phyloP scores from a whole-genome alignment of 2,329 filamentous ascomycete genomes.

The Trichoderma koningiopsis region DNA sequence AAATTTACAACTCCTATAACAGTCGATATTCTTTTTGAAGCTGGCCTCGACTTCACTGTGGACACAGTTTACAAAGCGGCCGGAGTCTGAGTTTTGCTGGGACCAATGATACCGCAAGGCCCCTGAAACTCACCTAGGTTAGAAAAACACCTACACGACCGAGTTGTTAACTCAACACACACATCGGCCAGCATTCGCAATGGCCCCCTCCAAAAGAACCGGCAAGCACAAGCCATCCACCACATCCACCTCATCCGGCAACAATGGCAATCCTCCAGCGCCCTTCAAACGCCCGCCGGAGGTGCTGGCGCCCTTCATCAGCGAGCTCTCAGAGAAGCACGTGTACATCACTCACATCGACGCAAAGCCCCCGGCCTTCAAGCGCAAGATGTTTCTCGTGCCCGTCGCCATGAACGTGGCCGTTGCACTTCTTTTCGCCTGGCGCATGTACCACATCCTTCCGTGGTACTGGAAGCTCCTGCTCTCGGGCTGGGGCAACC shows the following conservation, averaged over 20 bases:
- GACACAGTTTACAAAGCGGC: conserved; percentile 17
- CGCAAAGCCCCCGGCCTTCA: conserved; percentile 66
- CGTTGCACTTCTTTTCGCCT: conserved; percentile 65
- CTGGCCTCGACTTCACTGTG: not conserved
- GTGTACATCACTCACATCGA: conserved; percentile 89
- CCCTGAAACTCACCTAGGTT: conserved; percentile 9
- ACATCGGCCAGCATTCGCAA: conserved; percentile 20
- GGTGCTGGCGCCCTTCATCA: conserved; percentile 65
- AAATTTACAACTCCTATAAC: not conserved
- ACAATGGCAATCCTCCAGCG: conserved; percentile 49
- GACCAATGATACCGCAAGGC: conserved; percentile 6
- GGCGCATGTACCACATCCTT: conserved; percentile 67
- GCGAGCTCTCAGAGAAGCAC: conserved; percentile 65
- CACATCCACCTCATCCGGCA: conserved; percentile 30
- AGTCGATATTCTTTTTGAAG: too few relatives aligned
- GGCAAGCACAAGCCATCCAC: conserved; percentile 36
- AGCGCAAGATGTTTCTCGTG: conserved; percentile 80
- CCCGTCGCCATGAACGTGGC: conserved; percentile 74
- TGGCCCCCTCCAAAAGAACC: conserved; percentile 41
- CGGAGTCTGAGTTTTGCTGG: conserved; percentile 8
- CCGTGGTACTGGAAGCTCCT: conserved; percentile 74
- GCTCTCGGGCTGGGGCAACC: conserved; percentile 64
- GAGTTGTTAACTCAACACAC: not conserved
- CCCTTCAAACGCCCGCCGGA: conserved; percentile 71
- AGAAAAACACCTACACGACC: not conserved